Percentiles rank a stretch among this genome's conserved stretches.
These are phyloP conservation scores for Penicillium argentinense DNA, from an alignment of 495 filamentous ascomycete genomes.

Conservation along the genomic window DNA sequence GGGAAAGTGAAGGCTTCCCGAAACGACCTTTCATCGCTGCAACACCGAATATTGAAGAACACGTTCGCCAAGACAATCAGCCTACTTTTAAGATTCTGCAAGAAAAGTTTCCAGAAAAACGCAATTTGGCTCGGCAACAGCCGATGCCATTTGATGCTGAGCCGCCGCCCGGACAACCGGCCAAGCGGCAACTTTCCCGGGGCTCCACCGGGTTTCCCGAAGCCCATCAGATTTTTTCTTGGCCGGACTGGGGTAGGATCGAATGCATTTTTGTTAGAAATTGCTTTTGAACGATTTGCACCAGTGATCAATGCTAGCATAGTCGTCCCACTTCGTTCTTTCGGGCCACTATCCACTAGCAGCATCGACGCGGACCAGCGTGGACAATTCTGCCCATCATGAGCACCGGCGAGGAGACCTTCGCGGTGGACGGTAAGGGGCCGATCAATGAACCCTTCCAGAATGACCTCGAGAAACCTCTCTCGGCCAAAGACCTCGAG, in stretches of 20 bases:
- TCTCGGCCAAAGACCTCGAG: slow-evolving; percentile 25
- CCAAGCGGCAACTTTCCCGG: slow-evolving; percentile 2
- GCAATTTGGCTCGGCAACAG: slow-evolving; percentile 1
- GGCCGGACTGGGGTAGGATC: slow-evolving; percentile 16
- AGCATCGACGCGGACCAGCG: slow-evolving; percentile 1
- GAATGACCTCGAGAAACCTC: slow-evolving; percentile 17
- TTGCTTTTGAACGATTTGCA: slow-evolving; percentile 1
- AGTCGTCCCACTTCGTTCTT: slow-evolving; percentile 4
- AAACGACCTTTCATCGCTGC: too few relatives aligned
- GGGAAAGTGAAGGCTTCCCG: too few relatives aligned
- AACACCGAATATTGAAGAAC: too few relatives aligned
- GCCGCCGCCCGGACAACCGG: neutral
- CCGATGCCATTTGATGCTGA: neutral
- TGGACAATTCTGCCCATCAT: slow-evolving; percentile 9
- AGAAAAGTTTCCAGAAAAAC: neutral
- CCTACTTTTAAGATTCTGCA: too few relatives aligned
- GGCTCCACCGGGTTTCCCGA: slow-evolving; percentile 17
- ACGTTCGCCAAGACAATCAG: too few relatives aligned
- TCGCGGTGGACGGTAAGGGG: slow-evolving; percentile 11
- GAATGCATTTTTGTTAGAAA: slow-evolving; percentile 6
- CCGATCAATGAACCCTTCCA: slow-evolving; percentile 11
- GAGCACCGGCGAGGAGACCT: slow-evolving; percentile 20
- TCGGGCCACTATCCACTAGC: slow-evolving; percentile 3
- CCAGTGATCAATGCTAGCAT: slow-evolving; percentile 13
- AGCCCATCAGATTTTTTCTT: slow-evolving; percentile 22